Evolutionary conservation across 805 yeast genomes (phyloP), one percentile per base, ranked within the genome.

Genomic region (Candida oleophila): DNA sequence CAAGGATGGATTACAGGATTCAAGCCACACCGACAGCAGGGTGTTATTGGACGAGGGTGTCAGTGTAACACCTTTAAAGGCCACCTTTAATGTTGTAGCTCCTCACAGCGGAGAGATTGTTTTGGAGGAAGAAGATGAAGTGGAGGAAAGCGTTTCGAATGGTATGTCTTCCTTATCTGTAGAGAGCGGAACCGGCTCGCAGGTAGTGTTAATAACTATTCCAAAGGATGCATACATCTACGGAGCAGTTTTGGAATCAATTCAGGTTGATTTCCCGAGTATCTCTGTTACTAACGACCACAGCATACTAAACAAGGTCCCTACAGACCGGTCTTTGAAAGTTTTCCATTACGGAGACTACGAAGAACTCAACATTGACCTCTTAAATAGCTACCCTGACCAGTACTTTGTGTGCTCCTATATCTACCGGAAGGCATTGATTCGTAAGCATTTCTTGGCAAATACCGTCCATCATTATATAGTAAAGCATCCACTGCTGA

Each of bases 381-480:
- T 77, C 49, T 56, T 85, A 30, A 68, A 71, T 56, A 46, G 64
- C 16, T 62, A 70, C 20, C 70, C 76, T 0, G 44, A 54, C 2
- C 67, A 71, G 22, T 91, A 90, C 62, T 69, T 81, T 45, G 73
- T 87, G 2, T 88, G 91, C 50, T 82, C 96, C 2, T 92, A 89
- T 62, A 81, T 90, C 37, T 92, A 87, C 64, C 75, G 99, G 55
- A 94, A 94, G 61, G 96, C 92, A 0, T 68, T 94, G 46, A 94
- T 92, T 42, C 77, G 99, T 50, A 94, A 94, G 63, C 96, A 94
- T 64, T 91, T 82, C 57, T 69, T 94, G 49, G 81, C 94, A n/a
- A 84, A 89, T 57, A 87, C 96, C 0, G 77, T 94, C n/a, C 85
- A 81, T 43, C 79, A 81, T 48, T 91, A 79, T 55, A 68, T 70